Conservation (phyloP, 2,329 filamentous ascomycete genomes). For the Trichoderma sp. region DNA sequence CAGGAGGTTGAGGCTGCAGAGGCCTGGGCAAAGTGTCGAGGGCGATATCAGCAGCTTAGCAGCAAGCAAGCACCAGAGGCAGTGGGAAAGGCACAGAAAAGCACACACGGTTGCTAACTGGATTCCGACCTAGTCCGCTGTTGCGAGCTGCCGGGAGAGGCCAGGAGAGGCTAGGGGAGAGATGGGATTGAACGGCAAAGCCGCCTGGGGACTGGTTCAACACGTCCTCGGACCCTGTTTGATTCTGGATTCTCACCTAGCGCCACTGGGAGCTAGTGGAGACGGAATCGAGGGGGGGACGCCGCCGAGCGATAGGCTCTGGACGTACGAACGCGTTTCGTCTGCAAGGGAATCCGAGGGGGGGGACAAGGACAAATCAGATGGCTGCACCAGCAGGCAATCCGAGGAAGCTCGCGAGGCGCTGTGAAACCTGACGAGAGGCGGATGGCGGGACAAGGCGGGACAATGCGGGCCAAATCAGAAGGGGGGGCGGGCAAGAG, state of each 20-base stretch:
- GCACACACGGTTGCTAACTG: conserved; percentile 23
- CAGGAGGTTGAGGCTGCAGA: conserved; percentile 39
- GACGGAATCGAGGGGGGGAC: conserved; percentile 19
- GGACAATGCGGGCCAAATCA: conserved; percentile 12
- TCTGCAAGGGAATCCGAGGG: conserved; percentile 22
- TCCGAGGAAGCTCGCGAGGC: conserved; percentile 23
- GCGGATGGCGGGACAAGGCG: conserved; percentile 1
- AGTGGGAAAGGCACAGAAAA: background rate
- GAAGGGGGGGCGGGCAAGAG: background rate
- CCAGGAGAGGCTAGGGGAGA: conserved; percentile 9
- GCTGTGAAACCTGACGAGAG: conserved; percentile 17
- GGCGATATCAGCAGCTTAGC: conserved; percentile 24
- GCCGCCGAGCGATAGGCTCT: conserved; percentile 18
- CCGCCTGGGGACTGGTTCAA: conserved; percentile 11
- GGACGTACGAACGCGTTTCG: conserved; percentile 25
- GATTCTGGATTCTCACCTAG: conserved; percentile 25
- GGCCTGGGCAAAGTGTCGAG: conserved; percentile 14
- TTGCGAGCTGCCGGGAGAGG: conserved; percentile 12
- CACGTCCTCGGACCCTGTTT: conserved; percentile 17
- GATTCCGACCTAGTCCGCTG: conserved; percentile 14
- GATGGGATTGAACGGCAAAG: background rate
- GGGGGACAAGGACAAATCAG: conserved; percentile 15
- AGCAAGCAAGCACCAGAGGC: background rate
- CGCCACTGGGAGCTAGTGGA: conserved; percentile 21
- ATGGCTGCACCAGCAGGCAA: conserved; percentile 16